A percentile compares a stretch with the other conserved stretches of the same genome.
Conservation (phyloP, 2,329 filamentous ascomycete species). For the Alternaria dauci region DNA sequence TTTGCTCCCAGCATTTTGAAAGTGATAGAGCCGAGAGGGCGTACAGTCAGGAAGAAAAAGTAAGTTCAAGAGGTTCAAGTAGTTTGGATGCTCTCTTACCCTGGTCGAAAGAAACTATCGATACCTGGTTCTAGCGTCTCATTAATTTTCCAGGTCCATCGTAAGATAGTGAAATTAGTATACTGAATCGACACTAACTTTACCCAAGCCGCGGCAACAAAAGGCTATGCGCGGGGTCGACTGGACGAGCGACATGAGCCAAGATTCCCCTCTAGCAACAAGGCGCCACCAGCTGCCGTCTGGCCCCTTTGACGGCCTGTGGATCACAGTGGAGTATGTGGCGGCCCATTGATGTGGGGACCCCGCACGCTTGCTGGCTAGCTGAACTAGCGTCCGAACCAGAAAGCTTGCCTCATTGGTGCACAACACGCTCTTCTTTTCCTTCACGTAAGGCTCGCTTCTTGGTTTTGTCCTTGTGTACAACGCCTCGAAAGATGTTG, state of each 20-base stretch:
- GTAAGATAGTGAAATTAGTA: not conserved
- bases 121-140: conserved; percentile 4
- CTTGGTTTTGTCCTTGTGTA: not conserved
- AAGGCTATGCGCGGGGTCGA: conserved; percentile 4
- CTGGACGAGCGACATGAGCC: conserved; percentile 2
- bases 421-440: not conserved
- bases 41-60: conserved; percentile 1
- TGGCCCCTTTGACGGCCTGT: conserved; percentile 9
- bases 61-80: conserved; percentile 11
- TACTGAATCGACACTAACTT: conserved; percentile 5
- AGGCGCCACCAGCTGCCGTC: not conserved
- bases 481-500: not conserved
- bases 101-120: conserved; percentile 4
- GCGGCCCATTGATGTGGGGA: conserved; percentile 12
- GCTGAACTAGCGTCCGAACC: conserved; percentile 1
- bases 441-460: not conserved
- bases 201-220: conserved; percentile 21
- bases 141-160: not conserved
- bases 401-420: conserved; percentile 5
- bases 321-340: conserved; percentile 12
- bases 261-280: conserved; percentile 7
- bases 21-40: conserved; percentile 1
- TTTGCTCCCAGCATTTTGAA: conserved; percentile 19
- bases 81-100: conserved; percentile 4
- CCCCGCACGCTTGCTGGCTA: conserved; percentile 14